Evolutionary conservation across 345 rosid species (phyloP), one percentile per base, ranked within the genome.

Genomic region (Gossypioides kirkii): DNA sequence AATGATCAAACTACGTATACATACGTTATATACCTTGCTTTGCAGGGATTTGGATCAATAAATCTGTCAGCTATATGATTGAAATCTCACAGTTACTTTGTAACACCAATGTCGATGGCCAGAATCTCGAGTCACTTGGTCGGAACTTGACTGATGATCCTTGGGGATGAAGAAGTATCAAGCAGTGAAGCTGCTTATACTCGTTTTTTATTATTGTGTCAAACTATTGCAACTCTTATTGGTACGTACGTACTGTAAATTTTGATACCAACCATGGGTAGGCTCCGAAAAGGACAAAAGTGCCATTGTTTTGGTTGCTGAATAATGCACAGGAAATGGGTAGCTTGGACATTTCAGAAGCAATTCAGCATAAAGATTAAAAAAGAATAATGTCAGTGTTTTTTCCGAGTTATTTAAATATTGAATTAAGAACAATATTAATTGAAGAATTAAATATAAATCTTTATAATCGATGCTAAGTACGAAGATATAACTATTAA

Each of bases 201-300:
- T 78, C 82, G 84, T 80, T 77, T 8, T 43, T 43, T 43, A 65
- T 76, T 47, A 36, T 63, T 68, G 25, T 52, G 23, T 63, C 64
- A 32, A 61, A 61, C 45, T 61, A n/a, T 66, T 52, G 63, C 61
- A 58, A 26, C 74, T 60, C 47, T 32, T 41, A 62, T 26, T 47
- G 71, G 12, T 36, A 46, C 49, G 71, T 61, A 72, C 74, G 73
- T 79, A 47, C 69, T 73, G 65, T 52, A 61, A 23, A 78, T 42
- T 25, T 68, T 74, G 32, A 49, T 49, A 56, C 3, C 32, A 56
- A 59, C 8, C 12, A 43, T 43, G 3, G 12, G 47, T 10, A 43
- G 47, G 47, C 63, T 18, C 3, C 2, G 0, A 10, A 41, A 80
- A 74, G 75, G 73, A 77, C 84, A 4, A 28, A 12, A 69, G 59